Base-by-base conservation (phyloP, 2,329 filamentous ascomycete genomes). In the Claviceps purpurea region DNA sequence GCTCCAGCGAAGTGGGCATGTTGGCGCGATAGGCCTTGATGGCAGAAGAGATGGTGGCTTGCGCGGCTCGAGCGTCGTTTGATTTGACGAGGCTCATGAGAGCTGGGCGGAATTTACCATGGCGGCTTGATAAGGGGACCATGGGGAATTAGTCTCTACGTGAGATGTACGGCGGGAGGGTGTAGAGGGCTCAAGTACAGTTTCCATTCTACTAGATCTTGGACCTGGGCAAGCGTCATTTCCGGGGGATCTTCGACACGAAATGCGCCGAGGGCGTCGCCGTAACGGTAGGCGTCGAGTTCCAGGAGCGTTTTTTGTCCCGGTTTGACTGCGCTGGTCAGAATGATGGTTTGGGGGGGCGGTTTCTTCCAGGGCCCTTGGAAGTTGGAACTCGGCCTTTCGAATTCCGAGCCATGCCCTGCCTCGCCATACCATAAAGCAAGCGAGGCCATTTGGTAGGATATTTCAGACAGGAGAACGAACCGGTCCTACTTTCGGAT, bases 191-290 rank as follows among this genome's bases (percentile, higher is more conserved):
- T 26, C 43, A 68, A 79, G 62, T 68, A 85, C 79, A 88, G 70
- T 64, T 88, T 88, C 84, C 84, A 88, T 47, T 84, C 75, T 10
- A 87, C 76, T 3, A 88, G 70, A 20, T 60, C 69, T 58, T 78
- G 74, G 38, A 87, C 70, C 59, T 87, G 77, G 1, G 74, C 69
- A 47, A 80, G 74, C 2, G 63, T 68, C 68, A 87, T 77, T 11
- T 64, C 56, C 16, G 61, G 60, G 10, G 64, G 56, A 20, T 60
- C 57, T 5, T 62, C 58, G 16, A 67, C 58, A 6, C 65, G 58
- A 55, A 85, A 79, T 1, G 59, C 56, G 1, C 64, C 59, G 1
- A 76, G 70, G 2, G 82, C 78, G 22, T 73, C 70, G 8, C 66
- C 64, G 59, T 84, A 82, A 52, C 84, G 77, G 59, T 77, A 79